These are phyloP conservation scores for Poteriospumella lacustris DNA, from an alignment of 108 stramenopile genomes.

Conservation along the genomic window DNA sequence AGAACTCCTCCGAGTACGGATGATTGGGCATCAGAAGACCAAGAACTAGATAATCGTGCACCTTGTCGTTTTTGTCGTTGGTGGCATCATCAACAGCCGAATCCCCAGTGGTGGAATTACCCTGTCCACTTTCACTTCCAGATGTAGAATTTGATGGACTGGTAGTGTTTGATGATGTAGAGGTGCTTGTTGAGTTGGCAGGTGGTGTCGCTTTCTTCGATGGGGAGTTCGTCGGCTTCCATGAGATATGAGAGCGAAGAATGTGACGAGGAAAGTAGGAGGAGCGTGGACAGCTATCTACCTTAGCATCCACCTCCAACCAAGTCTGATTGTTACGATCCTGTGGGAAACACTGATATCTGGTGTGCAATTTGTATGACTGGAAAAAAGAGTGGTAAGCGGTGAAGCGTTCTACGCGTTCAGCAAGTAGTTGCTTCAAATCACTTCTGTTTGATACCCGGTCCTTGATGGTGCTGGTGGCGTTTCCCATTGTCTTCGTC, in stretches of 20 bases:
- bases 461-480: no score
- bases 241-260: neutral
- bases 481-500: no score
- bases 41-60: constrained; percentile 1
- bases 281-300: neutral
- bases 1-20: neutral
- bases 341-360: neutral
- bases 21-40: neutral
- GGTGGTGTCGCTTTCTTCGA: neutral
- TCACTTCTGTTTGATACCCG: no score
- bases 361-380: neutral
- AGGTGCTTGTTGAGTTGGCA: neutral
- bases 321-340: neutral
- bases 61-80: neutral
- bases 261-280: neutral
- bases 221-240: neutral
- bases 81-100: neutral
- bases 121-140: no score
- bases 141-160: neutral
- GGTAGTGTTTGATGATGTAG: neutral
- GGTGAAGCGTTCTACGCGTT: neutral
- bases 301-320: neutral
- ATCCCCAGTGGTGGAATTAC: neutral
- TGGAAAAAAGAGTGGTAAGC: neutral
- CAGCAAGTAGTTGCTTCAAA: no score